These are phyloP conservation scores for Neoconidiobolus thromboides DNA, from an alignment of 371 early-diverging fungal genomes.

Conservation along the genomic window DNA sequence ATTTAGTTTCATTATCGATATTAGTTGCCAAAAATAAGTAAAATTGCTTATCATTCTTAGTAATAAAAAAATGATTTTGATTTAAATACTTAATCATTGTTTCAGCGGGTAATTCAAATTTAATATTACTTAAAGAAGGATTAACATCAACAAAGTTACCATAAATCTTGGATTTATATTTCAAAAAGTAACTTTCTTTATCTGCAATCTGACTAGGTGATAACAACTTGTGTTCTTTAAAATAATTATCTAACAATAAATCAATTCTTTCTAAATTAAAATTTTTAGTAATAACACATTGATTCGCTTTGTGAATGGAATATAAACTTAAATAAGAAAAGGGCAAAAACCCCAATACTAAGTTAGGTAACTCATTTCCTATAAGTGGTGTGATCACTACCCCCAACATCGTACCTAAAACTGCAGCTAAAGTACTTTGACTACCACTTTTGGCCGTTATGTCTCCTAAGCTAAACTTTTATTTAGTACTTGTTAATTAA, in stretches of 20 bases:
- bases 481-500: neutral
- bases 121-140: too few species aligned
- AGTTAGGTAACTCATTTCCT: neutral
- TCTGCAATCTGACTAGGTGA: too few species aligned
- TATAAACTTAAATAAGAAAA: neutral
- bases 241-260: neutral
- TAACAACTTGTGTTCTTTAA: neutral
- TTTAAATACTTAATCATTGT: too few species aligned
- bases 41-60: too few species aligned
- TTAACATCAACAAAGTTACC: too few species aligned
- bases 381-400: neutral
- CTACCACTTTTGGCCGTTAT: slow-evolving; percentile 59
- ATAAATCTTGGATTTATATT: too few species aligned
- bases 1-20: too few species aligned
- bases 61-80: too few species aligned
- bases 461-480: slow-evolving; percentile 33
- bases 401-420: neutral
- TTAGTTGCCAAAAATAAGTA: too few species aligned
- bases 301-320: neutral
- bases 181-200: too few species aligned
- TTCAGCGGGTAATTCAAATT: too few species aligned
- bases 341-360: neutral
- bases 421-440: slow-evolving; percentile 47
- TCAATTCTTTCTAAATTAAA: neutral
- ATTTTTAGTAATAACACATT: neutral